Percentiles rank a stretch among this genome's conserved stretches.
Conservation (phyloP, 805 yeast genomes). For the Kodamaea laetipori region DNA sequence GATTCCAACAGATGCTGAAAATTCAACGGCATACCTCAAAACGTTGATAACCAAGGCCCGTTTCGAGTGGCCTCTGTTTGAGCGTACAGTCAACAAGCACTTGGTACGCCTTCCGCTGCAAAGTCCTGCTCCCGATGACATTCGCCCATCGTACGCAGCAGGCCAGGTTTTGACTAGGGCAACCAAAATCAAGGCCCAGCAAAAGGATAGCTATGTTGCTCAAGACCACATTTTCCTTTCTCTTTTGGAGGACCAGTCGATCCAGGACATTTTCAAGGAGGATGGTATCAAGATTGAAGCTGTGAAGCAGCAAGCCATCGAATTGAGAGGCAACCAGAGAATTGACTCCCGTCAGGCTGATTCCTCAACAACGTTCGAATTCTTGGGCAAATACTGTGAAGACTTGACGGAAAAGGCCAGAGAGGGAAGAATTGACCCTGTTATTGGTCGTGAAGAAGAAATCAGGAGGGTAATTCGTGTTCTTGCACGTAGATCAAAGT, state of each 20-base stretch:
- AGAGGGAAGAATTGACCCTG: slow-evolving; percentile 95
- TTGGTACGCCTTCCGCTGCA: slow-evolving; percentile 86
- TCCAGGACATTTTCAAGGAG: slow-evolving; percentile 73
- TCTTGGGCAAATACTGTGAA: slow-evolving; percentile 83
- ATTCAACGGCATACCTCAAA: slow-evolving; percentile 61
- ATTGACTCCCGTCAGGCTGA: slow-evolving; percentile 95
- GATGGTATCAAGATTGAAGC: slow-evolving; percentile 67
- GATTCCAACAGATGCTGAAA: slow-evolving; percentile 59
- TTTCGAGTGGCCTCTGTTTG: slow-evolving; percentile 81
- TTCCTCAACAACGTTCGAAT: slow-evolving; percentile 81
- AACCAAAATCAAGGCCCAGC: slow-evolving; percentile 75
- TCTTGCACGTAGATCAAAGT: slow-evolving; percentile 94
- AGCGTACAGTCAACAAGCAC: slow-evolving; percentile 76
- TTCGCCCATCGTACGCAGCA: slow-evolving; percentile 73
- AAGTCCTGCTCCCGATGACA: slow-evolving; percentile 83
- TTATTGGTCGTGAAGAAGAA: slow-evolving; percentile 98
- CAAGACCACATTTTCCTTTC: slow-evolving; percentile 93
- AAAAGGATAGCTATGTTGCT: slow-evolving; percentile 88
- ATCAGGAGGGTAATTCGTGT: slow-evolving; percentile 93
- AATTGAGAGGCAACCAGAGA: slow-evolving; percentile 84
- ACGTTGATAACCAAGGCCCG: slow-evolving; percentile 84
- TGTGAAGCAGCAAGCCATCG: slow-evolving; percentile 73
- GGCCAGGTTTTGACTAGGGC: slow-evolving; percentile 77
- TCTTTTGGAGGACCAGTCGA: slow-evolving; percentile 72
- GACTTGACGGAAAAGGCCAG: slow-evolving; percentile 93